Evolutionary conservation across 2,329 filamentous ascomycete genomes (phyloP), one percentile per base, ranked within the genome.

Genomic region (Diaporthe australafricana): DNA sequence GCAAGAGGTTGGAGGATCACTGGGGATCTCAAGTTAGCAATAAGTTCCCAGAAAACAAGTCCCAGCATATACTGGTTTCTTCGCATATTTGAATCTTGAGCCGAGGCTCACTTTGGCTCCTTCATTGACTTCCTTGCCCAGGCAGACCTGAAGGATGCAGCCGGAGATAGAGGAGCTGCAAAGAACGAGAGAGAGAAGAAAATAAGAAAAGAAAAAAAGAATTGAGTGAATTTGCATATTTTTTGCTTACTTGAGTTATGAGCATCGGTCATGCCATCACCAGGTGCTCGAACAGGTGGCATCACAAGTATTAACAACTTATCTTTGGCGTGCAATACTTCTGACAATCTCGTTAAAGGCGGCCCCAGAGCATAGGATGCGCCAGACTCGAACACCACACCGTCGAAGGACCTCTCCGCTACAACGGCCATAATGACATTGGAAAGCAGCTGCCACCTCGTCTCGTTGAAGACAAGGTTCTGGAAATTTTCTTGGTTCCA

Each of bases 281-380:
- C 62, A 30, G 62, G 17, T 3, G 40, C 57, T 9, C 75, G 71
- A 0, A 74, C 45, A 6, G 75, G 75, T 6, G 75, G 75, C 63
- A 75, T 71, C 40, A 76, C 75, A 12, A 76, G 48, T n/a, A 75
- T 35, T 71, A 76, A 22, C 12, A 74, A 72, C 66, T 74, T 76
- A 32, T 47, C 55, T 25, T 72, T n/a, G 22, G 38, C 55, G 38
- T 70, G 72, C 40, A 76, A 70, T 32, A 70, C 27, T 27, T 57
- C 67, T 0, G 75, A 74, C 6, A 76, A 52, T n/a, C 30, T 68
- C 9, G 60, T 55, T 9, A 76, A 68, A 4, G 75, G 68, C 4
- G 71, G 67, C 5, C 50, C 63, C 30, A 76, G 48, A 11, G 74
- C 75, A 40, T 76, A 74, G 25, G 75, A 72, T 27, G 71, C 75